These are phyloP conservation scores for Lecanoromycetidae sp. DNA, from an alignment of 2,329 filamentous ascomycete species.

Conservation along the genomic window DNA sequence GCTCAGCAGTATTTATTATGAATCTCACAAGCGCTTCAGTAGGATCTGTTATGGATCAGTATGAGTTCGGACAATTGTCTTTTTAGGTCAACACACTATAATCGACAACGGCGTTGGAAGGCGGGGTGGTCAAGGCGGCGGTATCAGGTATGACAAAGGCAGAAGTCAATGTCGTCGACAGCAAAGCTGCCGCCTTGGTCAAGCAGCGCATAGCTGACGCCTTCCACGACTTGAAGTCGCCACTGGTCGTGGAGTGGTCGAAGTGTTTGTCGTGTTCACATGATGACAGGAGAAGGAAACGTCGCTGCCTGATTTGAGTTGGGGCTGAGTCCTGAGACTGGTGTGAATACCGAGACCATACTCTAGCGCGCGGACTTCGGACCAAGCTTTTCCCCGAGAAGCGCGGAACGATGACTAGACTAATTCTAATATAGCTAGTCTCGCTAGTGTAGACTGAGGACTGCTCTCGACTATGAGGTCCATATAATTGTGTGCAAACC, in stretches of 20 bases:
- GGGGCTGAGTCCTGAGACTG: neutral
- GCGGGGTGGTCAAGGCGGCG: slow-evolving; percentile 1
- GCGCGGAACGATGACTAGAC: too few species aligned
- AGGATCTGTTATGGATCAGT: slow-evolving; percentile 4
- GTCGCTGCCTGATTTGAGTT: slow-evolving; percentile 12
- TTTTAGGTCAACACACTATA: slow-evolving; percentile 3
- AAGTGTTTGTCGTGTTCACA: slow-evolving; percentile 6
- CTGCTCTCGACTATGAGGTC: too few species aligned
- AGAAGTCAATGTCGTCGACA: slow-evolving; percentile 22
- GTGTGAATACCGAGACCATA: too few species aligned
- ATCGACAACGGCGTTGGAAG: slow-evolving; percentile 6
- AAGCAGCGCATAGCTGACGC: slow-evolving; percentile 24
- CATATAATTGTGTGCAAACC: too few species aligned
- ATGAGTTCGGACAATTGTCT: neutral
- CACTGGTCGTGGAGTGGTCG: neutral
- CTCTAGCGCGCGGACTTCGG: too few species aligned
- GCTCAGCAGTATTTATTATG: slow-evolving; percentile 1
- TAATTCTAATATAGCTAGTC: too few species aligned
- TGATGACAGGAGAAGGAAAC: slow-evolving; percentile 13
- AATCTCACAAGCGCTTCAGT: slow-evolving; percentile 11
- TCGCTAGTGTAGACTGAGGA: too few species aligned
- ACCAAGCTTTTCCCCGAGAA: too few species aligned
- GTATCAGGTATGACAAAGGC: slow-evolving; percentile 19
- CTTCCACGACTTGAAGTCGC: slow-evolving; percentile 12
- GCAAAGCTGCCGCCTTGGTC: slow-evolving; percentile 22